Evolutionary conservation across 2,329 filamentous ascomycete genomes (phyloP).

Genomic region (Aspergillus tanneri): DNA sequence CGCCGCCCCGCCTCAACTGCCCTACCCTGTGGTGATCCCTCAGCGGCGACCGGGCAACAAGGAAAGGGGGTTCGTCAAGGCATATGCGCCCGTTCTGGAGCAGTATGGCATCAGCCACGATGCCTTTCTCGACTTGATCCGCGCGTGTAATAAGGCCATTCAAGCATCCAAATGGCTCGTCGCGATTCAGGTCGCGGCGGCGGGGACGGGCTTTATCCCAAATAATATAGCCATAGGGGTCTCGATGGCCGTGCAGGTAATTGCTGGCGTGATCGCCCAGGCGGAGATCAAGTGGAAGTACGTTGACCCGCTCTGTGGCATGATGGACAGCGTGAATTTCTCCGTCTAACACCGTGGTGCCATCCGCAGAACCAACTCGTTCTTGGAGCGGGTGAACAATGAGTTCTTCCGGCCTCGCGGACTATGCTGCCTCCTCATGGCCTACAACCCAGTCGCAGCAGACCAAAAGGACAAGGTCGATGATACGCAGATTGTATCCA

Average conservation of each 20-base stretch:
- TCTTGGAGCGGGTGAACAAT: conserved; percentile 57
- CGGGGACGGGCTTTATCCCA: conserved; percentile 41
- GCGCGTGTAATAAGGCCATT: conserved; percentile 40
- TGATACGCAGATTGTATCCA: conserved; percentile 40
- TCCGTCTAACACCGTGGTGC: not conserved
- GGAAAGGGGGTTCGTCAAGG: conserved; percentile 41
- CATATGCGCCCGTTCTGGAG: conserved; percentile 39
- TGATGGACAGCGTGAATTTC: conserved; percentile 18
- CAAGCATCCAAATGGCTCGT: conserved; percentile 40
- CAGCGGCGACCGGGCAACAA: conserved; percentile 39
- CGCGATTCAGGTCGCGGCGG: conserved; percentile 45
- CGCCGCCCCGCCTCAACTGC: too few relatives aligned
- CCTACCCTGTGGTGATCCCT: conserved; percentile 41
- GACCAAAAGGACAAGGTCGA: conserved; percentile 30
- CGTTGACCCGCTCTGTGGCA: conserved; percentile 3
- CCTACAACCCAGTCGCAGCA: conserved; percentile 48
- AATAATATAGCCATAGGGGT: conserved; percentile 45
- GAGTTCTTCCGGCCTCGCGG: conserved; percentile 59
- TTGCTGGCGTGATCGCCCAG: conserved; percentile 44
- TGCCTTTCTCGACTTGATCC: conserved; percentile 40
- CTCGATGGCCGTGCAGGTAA: conserved; percentile 46
- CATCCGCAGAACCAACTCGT: conserved; percentile 47
- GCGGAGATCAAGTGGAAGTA: conserved; percentile 34
- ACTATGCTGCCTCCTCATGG: conserved; percentile 56
- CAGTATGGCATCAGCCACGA: conserved; percentile 37